Base-by-base conservation (phyloP, 75 land plant genomes). In the Pseudotsuga menziesii region DNA sequence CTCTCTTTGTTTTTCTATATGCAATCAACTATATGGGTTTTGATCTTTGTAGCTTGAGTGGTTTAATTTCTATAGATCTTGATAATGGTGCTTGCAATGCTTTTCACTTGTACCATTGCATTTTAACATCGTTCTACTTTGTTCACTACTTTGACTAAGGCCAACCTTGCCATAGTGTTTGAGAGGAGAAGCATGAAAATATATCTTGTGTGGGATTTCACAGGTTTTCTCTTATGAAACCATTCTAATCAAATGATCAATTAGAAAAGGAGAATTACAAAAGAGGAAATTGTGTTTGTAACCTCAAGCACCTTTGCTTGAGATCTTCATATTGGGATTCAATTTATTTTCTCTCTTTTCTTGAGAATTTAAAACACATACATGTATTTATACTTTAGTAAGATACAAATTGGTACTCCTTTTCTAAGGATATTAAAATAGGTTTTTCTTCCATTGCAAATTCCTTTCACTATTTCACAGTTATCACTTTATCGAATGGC, bases 1-100 rank as follows among this genome's bases (percentile, higher is more conserved):
- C 92, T 5, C 52, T 94, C 12, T 94, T 89, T 79, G 94, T 91
- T 23, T 91, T 94, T 83, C 71, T 91, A 16, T 94, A 94, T 84
- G 87, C 94, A 2, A 82, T 93, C 79, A 93, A 89, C 72, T 91
- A 93, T 57, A 81, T 93, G 57, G 81, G 91, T 0, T 91, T 94
- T 76, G 92, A 94, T 59, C 84, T 94, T 3, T 82, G 83, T 61
- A 93, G 91, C 78, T 75, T 94, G 74, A 94, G 92, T 56, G 97
- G 94, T 11, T 90, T 94, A 7, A 90, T 94, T 26, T 92, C 95
- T 22, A 91, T 95, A 0, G 79, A 78, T 2, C 4, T 39, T 4
- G 4, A 39, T 4, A 39, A 39, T 39, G 41, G 4, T 39, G 1
- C 32, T 29, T 29, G 32, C 32, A 29, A 29, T 29, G 32, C 32